A percentile compares a stretch with the other conserved stretches of the same genome.
phyloP scores from a whole-genome alignment of 768 basidiomycete genomes.

The Trametes punicea region DNA sequence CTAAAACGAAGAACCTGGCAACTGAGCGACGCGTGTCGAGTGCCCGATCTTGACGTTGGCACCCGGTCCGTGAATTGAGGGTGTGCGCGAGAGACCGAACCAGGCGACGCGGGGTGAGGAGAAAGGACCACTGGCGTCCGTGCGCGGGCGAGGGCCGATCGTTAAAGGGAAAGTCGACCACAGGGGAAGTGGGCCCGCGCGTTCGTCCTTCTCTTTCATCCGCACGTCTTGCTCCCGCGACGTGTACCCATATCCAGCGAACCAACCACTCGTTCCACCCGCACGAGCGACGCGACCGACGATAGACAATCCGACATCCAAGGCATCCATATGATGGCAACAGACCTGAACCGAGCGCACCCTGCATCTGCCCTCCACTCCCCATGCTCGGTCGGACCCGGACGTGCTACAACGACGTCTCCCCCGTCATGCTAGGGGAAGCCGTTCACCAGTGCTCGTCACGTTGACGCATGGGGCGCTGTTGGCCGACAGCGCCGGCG shows the following conservation, averaged over 20 bases:
- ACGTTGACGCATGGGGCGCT: constrained; percentile 40
- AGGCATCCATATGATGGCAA: constrained; percentile 33
- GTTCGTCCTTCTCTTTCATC: constrained; percentile 16
- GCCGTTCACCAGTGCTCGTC: constrained; percentile 47
- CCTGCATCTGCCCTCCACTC: constrained; percentile 41
- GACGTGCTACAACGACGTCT: constrained; percentile 37
- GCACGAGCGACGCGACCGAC: constrained; percentile 30
- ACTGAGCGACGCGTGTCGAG: constrained; percentile 34
- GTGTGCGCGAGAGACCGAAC: constrained; percentile 12
- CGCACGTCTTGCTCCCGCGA: constrained; percentile 21
- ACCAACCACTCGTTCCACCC: constrained; percentile 12
- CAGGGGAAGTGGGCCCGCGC: background rate
- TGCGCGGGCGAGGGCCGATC: background rate
- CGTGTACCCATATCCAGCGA: constrained; percentile 13
- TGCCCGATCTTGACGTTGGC: constrained; percentile 14
- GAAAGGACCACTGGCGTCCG: background rate
- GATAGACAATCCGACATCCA: constrained; percentile 39
- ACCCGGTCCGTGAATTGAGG: constrained; percentile 7
- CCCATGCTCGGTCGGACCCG: constrained; percentile 44
- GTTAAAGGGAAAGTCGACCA: background rate
- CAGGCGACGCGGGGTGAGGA: constrained; percentile 6
- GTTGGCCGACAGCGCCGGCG: constrained; percentile 46
- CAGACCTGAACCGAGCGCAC: constrained; percentile 32
- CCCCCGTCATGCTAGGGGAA: constrained; percentile 14
- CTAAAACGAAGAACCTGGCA: constrained; percentile 36